Evolutionary conservation across 2,329 filamentous ascomycete species (phyloP).

Genomic region (Nigrospora osmanthi): DNA sequence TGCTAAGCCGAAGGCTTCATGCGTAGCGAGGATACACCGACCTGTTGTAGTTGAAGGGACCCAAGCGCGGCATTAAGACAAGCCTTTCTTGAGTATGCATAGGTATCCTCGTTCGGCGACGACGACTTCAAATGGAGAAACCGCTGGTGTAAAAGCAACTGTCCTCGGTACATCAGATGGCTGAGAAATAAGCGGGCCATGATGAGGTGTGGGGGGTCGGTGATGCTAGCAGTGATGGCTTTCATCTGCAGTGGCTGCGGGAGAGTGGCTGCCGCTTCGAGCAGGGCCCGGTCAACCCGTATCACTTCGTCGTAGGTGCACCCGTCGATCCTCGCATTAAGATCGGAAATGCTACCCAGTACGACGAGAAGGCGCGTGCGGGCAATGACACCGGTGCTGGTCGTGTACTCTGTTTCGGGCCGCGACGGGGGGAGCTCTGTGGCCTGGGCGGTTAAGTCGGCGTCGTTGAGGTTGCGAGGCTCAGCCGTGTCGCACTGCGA

Average conservation of each 20-base stretch:
- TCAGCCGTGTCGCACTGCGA: conserved; percentile 26
- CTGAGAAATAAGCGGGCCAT: background rate
- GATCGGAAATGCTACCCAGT: background rate
- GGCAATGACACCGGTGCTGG: background rate
- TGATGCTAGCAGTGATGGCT: background rate
- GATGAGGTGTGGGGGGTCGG: background rate
- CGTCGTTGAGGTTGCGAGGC: conserved; percentile 34
- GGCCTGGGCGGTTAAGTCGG: conserved; percentile 28
- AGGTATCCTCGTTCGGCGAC: background rate
- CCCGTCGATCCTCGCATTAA: background rate
- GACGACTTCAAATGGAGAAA: background rate
- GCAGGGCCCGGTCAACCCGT: background rate
- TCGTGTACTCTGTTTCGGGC: conserved; percentile 10
- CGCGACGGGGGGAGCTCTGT: conserved; percentile 23
- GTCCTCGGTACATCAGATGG: background rate
- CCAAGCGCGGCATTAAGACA: background rate
- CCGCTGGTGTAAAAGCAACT: background rate
- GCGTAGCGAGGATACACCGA: background rate
- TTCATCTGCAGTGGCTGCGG: background rate
- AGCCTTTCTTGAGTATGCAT: background rate
- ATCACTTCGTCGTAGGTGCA: background rate
- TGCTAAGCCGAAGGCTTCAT: too few species aligned
- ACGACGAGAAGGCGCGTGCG: background rate
- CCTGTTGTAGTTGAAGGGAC: background rate
- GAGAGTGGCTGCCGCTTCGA: background rate